Base-by-base conservation (phyloP, 129 eudicot genomes). In the Flaveria trinervia region DNA sequence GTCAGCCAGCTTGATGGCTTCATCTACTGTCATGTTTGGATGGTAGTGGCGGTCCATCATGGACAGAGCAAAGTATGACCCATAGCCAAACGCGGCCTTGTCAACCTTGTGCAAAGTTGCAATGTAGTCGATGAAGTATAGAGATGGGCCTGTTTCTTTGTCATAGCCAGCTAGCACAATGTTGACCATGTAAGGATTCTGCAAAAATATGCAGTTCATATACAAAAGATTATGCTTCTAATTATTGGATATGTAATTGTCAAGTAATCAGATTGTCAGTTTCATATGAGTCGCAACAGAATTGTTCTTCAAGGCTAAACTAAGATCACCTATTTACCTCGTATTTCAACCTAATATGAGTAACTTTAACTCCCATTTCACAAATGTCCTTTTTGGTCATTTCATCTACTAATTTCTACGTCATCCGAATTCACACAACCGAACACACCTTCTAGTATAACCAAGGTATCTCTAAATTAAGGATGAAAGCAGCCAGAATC, bases 31-130 rank as follows among this genome's bases (percentile, higher is more conserved):
- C 99, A 95, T 95, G 81, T 88, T 90, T 13, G 74, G 85, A 23
- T 85, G 93, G 86, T 87, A 95, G 81, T 91, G 88, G 54, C 97
- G 88, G 51, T 95, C 99, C 99, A 95, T 95, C 99, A 92, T 95
- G 72, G 99, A 70, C 65, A 95, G 87, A 0, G 99, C 87, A 69
- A 95, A 95, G 79, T 86, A 95, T 18, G 99, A 83, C 13, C 99
- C 97, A 33, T 95, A 95, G 5, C 99, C 99, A 75, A 95, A 95
- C n/a, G 97, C 97, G 14, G 89, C 96, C 84, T 89, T 92, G 72
- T 95, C 97, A 2, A 95, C 87, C 83, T 91, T 95, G 97, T 91
- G 97, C 49, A 92, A 86, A 17, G 96, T 85, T 25, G 99, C 99
- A 64, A 95, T 95, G 82, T 95, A 95, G 78, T 95, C 99, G 11